Conservation (phyloP, 441 rosid species). For the Erodium trifolium region DNA sequence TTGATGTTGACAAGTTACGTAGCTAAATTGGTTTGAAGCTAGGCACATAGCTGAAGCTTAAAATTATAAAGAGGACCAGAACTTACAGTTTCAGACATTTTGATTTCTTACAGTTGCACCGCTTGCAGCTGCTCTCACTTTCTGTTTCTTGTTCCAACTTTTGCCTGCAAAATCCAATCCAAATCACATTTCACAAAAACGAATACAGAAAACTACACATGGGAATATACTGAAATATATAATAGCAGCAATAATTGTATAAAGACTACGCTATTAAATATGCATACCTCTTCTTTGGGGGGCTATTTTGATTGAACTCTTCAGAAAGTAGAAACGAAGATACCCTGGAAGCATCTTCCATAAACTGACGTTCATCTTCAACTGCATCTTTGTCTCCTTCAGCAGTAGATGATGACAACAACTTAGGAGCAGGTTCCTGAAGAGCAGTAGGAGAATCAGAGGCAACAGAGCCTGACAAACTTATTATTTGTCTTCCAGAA, state of each 20-base stretch:
- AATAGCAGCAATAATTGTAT: neutral
- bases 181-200: conserved; percentile 7
- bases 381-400: conserved; percentile 42
- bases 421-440: conserved; percentile 31
- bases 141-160: conserved; percentile 62
- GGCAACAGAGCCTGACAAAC: conserved; percentile 30
- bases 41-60: neutral
- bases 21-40: neutral
- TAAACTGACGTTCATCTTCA: conserved; percentile 28
- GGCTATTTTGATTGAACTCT: conserved; percentile 43
- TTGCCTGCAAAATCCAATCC: conserved; percentile 37
- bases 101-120: conserved; percentile 97
- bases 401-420: conserved; percentile 32
- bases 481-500: conserved; percentile 32
- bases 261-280: neutral
- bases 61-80: conserved; percentile 5
- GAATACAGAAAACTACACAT: neutral
- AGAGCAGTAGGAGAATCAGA: conserved; percentile 23
- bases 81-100: conserved; percentile 98
- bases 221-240: neutral
- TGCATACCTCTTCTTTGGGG: conserved; percentile 51
- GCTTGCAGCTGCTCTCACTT: conserved; percentile 58
- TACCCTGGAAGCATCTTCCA: conserved; percentile 43
- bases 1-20: neutral
- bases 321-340: conserved; percentile 31